Base-by-base conservation (phyloP, 768 basidiomycete genomes). In the Tylopilus plumbeoviolaceoides region DNA sequence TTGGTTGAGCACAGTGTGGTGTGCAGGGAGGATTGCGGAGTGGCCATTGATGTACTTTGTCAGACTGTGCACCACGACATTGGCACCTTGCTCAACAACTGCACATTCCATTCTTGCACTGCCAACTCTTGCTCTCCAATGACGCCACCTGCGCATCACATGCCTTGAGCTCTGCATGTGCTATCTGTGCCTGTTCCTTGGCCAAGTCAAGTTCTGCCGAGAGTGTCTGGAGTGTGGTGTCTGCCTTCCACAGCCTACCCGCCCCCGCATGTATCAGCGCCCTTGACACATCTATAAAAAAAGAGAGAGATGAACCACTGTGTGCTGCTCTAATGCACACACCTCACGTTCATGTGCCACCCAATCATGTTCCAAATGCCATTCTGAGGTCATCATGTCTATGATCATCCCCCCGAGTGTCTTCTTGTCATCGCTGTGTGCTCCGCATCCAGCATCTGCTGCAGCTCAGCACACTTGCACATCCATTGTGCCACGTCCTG, bases 21-120 rank as follows among this genome's bases (percentile, higher is more conserved):
- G 75, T 0, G 77, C 61, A 7, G 89, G 84, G 7, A 94, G 77
- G 59, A 94, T 83, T 50, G 88, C 95, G 0, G 89, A 89, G 72
- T 97, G 94, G 0, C 95, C 95, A 65, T 92, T 91, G 64, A 95
- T 76, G 73, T 95, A 97, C 70, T 98, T 97, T 0, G 87, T 91
- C 39, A 94, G 75, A 21, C 77, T 80, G 75, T 97, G 92, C 5
- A 92, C 56, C 59, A 93, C 89, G 59, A 97, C 73, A 66, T 95
- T 91, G 15, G 92, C 95, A 12, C 87, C 83, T 94, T 94, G 72
- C 77, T 84, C 45, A 95, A 75, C 21, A 95, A 72, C 50, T 93
- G 89, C 21, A 79, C 65, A 62, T 90, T 93, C 17, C 91, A 83
- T 54, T 87, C 85, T 70, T 93, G 89, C 91, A 93, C 53, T 81